phyloP scores from a whole-genome alignment of 352 stramenopile genomes.

The Pythium brassicae region DNA sequence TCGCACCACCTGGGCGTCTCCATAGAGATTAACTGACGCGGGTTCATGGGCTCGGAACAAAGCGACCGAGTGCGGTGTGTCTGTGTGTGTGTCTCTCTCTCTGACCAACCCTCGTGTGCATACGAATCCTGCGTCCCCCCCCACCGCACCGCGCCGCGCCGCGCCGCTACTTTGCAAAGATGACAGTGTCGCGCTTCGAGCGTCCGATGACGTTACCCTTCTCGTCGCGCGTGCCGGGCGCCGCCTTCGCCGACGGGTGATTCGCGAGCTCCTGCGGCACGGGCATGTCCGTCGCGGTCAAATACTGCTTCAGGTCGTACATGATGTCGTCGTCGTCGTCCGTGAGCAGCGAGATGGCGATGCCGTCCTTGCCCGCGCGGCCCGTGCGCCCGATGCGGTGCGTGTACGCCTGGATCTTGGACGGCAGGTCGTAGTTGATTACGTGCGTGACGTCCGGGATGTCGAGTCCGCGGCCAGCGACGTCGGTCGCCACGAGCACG shows the following conservation, averaged over 20 bases:
- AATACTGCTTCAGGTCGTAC: constrained; percentile 95
- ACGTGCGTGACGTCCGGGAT: constrained; percentile 98
- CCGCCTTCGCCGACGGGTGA: constrained; percentile 91
- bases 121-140: neutral
- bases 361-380: constrained; percentile 95
- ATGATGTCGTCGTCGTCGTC: constrained; percentile 97
- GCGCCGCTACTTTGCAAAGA: constrained; percentile 58
- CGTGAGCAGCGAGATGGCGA: constrained; percentile 97
- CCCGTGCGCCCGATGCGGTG: constrained; percentile 98
- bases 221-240: constrained; percentile 72
- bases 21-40: constrained; percentile 68
- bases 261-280: constrained; percentile 92
- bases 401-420: constrained; percentile 98
- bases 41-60: neutral
- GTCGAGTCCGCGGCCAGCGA: constrained; percentile 95
- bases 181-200: constrained; percentile 84
- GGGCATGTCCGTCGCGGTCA: constrained; percentile 92
- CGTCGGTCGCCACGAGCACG: constrained; percentile 92
- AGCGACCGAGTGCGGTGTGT: neutral
- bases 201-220: constrained; percentile 86
- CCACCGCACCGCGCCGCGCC: neutral
- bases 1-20: constrained; percentile 79
- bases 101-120: neutral
- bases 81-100: too few relatives aligned
- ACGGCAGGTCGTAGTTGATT: constrained; percentile 98